Evolutionary conservation across 2,329 filamentous ascomycete species (phyloP).

Genomic region (Myriosclerotinia scirpicola): DNA sequence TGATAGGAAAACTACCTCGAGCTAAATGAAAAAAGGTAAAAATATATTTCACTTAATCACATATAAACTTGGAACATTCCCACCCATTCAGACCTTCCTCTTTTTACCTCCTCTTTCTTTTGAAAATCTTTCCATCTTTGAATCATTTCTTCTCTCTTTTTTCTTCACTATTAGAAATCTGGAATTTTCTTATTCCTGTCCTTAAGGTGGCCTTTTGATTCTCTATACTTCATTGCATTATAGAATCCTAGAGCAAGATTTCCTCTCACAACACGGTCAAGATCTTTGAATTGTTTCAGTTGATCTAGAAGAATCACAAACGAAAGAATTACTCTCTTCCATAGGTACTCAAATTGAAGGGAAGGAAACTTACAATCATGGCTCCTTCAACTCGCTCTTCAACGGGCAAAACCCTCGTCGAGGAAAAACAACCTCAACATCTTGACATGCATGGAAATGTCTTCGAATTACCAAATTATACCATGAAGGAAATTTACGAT

Average conservation of each 20-base stretch:
- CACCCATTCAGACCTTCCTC: neutral
- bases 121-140: neutral
- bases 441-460: slow-evolving; percentile 40
- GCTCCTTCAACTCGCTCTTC: slow-evolving; percentile 18
- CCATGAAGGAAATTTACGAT: slow-evolving; percentile 43
- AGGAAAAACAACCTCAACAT: slow-evolving; percentile 40
- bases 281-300: neutral
- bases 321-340: neutral
- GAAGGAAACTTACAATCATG: neutral
- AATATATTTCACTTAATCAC: neutral
- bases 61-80: slow-evolving; percentile 8
- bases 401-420: neutral
- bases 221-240: neutral
- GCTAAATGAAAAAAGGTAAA: neutral
- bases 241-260: neutral
- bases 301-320: neutral
- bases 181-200: neutral
- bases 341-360: neutral
- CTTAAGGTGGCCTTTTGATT: neutral
- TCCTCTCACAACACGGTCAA: neutral
- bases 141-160: neutral
- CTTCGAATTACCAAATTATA: slow-evolving; percentile 41
- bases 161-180: neutral
- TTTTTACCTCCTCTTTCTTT: neutral
- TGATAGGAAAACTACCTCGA: neutral